Conservation (phyloP, 106 monocot species). For the Agapanthus africanus region DNA sequence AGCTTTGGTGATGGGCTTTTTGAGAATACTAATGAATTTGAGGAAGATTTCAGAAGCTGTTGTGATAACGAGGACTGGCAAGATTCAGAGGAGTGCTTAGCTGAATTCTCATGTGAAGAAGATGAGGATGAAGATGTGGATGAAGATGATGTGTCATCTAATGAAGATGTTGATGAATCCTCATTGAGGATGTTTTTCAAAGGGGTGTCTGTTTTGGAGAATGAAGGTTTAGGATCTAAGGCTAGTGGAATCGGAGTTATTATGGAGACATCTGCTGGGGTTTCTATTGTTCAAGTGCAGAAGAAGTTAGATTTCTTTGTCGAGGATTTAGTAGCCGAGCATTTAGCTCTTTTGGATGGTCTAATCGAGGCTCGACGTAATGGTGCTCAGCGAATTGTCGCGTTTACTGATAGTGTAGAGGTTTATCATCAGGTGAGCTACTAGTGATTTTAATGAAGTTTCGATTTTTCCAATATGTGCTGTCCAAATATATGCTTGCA, state of each 20-base stretch:
- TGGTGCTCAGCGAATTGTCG: conserved; percentile 43
- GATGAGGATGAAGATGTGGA: not conserved
- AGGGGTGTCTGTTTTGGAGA: conserved; percentile 49
- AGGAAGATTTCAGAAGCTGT: conserved; percentile 73
- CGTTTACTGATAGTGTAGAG: conserved; percentile 64
- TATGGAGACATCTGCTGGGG: conserved; percentile 43
- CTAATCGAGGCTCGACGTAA: conserved; percentile 59
- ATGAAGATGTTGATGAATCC: conserved; percentile 48
- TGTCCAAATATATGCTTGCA: no score
- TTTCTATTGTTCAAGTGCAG: conserved; percentile 59
- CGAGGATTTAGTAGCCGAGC: conserved; percentile 57
- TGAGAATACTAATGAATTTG: conserved; percentile 28
- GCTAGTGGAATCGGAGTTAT: conserved; percentile 78
- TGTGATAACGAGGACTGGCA: conserved; percentile 73
- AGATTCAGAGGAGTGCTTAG: conserved; percentile 46
- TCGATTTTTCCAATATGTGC: no score
- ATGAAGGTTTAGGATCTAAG: conserved; percentile 19
- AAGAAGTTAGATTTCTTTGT: conserved; percentile 90
- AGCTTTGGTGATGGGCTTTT: no score
- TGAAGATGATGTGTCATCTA: not conserved
- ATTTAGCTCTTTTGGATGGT: conserved; percentile 84
- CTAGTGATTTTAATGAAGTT: no score
- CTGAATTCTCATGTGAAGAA: conserved; percentile 5
- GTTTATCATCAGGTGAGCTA: conserved; percentile 72
- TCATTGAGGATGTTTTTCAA: conserved; percentile 77